Base-by-base conservation (phyloP, 331 rosid species). In the Malus hybrid region DNA sequence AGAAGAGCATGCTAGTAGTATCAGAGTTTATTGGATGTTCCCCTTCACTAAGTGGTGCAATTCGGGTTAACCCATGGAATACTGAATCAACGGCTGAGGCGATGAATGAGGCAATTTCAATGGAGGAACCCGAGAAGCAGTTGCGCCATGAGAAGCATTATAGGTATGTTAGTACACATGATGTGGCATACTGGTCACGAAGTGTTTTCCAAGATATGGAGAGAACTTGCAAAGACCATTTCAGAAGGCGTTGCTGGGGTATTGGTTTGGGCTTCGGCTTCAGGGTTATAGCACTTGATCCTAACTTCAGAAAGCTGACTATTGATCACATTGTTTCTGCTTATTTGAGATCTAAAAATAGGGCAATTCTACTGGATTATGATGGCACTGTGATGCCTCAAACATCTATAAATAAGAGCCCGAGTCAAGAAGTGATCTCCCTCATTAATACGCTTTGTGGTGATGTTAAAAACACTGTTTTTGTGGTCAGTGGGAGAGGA, bases 361-460 rank as follows among this genome's bases (percentile, higher is more conserved):
- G 89, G 83, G 86, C 89, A 27, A 83, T 85, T 74, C 78, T 85
- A 29, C 67, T 85, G 66, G 89, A 85, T 80, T 83, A 85, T 71
- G 89, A 85, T 64, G 89, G 89, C 22, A 85, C 89, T n/a, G 77
- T 85, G 20, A 83, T 85, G 87, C 89, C 89, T 62, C 89, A 82
- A 62, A 66, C 89, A 10, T 77, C 87, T n/a, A 85, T 85, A 56
- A 81, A 85, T 57, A 83, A 85, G 80, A 66, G 19, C 56, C 89
- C 89, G 6, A 83, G 85, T 67, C 74, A 9, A n/a, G 74, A 81
- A n/a, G 89, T 85, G 6, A 82, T 85, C 64, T 80, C 85, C 55
- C 75, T 74, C 64, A 77, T 85, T 44, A 78, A 80, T 71, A 70
- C 69, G 18, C 89, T 85, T 5, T 82, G 85, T 65, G 78, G 77